Conservation (phyloP, 1,284 basidiomycete genomes). For the Leucoagaricus sp. region DNA sequence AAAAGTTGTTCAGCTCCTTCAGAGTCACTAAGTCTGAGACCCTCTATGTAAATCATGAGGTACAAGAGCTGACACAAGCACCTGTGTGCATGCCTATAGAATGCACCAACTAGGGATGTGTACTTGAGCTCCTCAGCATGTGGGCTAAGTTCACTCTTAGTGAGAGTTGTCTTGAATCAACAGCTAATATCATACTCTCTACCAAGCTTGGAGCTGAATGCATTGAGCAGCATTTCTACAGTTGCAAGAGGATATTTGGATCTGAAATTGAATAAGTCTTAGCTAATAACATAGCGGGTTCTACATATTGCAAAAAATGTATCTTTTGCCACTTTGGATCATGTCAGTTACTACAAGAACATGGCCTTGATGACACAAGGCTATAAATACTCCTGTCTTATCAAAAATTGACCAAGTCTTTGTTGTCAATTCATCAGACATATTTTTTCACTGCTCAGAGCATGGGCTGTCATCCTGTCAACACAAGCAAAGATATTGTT, state of each 20-base stretch:
- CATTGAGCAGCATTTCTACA: slow-evolving; percentile 24
- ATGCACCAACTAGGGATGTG: slow-evolving; percentile 27
- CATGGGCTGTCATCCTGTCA: slow-evolving; percentile 3
- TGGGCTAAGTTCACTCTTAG: slow-evolving; percentile 16
- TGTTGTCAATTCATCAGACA: slow-evolving; percentile 21
- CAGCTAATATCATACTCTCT: slow-evolving; percentile 31
- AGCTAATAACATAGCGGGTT: too few relatives aligned
- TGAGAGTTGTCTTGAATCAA: slow-evolving; percentile 21
- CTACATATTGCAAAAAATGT: too few relatives aligned
- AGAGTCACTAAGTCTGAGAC: slow-evolving; percentile 31
- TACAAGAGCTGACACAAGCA: slow-evolving; percentile 28
- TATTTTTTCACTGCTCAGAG: slow-evolving; percentile 24
- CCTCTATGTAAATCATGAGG: slow-evolving; percentile 26
- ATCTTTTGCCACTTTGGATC: slow-evolving; percentile 29
- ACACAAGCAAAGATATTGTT: too few relatives aligned
- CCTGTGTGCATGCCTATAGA: slow-evolving; percentile 34
- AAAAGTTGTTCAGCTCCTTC: slow-evolving; percentile 33
- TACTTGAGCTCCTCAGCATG: slow-evolving; percentile 9
- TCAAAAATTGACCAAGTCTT: slow-evolving; percentile 33
- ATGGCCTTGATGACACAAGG: slow-evolving; percentile 24
- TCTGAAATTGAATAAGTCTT: too few relatives aligned
- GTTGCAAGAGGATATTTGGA: slow-evolving; percentile 36
- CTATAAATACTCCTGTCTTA: slow-evolving; percentile 31
- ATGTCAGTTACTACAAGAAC: slow-evolving; percentile 22
- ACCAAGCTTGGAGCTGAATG: slow-evolving; percentile 25